Evolutionary conservation across 177 flowering plant species (phyloP).

Genomic region (Tripterygium wilfordii): DNA sequence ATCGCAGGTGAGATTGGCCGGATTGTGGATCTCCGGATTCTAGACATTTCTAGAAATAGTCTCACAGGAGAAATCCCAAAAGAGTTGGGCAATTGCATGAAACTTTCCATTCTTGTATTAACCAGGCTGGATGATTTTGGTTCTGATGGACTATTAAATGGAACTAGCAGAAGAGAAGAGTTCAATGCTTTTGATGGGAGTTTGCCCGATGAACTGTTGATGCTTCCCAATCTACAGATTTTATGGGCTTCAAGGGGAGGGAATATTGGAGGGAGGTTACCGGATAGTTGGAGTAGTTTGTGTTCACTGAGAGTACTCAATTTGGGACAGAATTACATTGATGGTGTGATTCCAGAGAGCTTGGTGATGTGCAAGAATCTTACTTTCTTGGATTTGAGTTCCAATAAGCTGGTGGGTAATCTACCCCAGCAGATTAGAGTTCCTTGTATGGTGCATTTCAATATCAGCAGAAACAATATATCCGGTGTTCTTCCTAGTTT

Average conservation of each 20-base stretch:
- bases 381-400: slow-evolving; percentile 58
- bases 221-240: slow-evolving; percentile 42
- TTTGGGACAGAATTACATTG: slow-evolving; percentile 51
- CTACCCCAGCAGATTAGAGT: slow-evolving; percentile 41
- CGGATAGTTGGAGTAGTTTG: slow-evolving; percentile 29
- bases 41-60: slow-evolving; percentile 72
- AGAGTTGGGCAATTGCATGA: slow-evolving; percentile 42
- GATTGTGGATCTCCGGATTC: slow-evolving; percentile 41
- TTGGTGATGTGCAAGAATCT: slow-evolving; percentile 45
- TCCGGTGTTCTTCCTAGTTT: slow-evolving; percentile 40
- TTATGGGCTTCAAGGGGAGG: slow-evolving; percentile 81
- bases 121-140: slow-evolving; percentile 34
- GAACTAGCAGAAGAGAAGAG: slow-evolving; percentile 27
- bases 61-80: slow-evolving; percentile 47
- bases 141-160: slow-evolving; percentile 8
- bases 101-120: slow-evolving; percentile 43
- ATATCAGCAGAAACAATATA: slow-evolving; percentile 48
- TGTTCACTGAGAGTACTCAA: slow-evolving; percentile 48
- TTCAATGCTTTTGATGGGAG: slow-evolving; percentile 63
- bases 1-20: slow-evolving; percentile 56
- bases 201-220: slow-evolving; percentile 38
- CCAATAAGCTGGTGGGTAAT: slow-evolving; percentile 41
- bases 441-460: slow-evolving; percentile 61
- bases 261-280: slow-evolving; percentile 54
- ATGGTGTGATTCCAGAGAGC: slow-evolving; percentile 39